Evolutionary conservation across 805 yeast species (phyloP), one percentile per base, ranked within the genome.

Genomic region (Wickerhamomyces rabaulensis): DNA sequence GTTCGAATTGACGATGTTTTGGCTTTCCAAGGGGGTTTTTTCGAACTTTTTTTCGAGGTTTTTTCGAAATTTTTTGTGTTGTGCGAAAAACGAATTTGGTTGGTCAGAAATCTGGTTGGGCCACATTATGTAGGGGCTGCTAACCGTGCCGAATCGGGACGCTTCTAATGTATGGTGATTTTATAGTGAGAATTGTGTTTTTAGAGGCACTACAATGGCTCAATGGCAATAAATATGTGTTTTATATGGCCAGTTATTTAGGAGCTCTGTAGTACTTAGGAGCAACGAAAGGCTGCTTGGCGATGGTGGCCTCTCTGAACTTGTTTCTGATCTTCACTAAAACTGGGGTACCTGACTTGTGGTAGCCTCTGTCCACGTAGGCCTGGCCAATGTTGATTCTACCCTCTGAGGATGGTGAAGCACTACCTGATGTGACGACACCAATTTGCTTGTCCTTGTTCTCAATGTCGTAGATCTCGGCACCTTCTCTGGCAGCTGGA

Each of bases 401-500:
- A 74, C 53, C 84, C 71, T 46, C 82, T 69, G 65, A 81, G 57
- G 70, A 88, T 72, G 74, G 98, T 63, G 78, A 82, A 62, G 75
- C 75, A 61, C 78, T 70, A 10, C 87, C 87, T 1, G 84, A 78
- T 3, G 86, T 80, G 8, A 68, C 82, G 50, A 48, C 62, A 53
- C 67, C 75, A 47, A 62, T 85, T 75, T 41, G 83, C 75, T 62
- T 80, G 31, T 72, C 71, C 26, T 72, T 69, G 20, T 82, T 82
- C 23, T 76, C 79, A n/a, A 62, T 65, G 43, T 69, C 63, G 53
- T 74, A 83, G 13, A 92, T 76, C 56, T 79, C 79, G 54, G 79
- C 72, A 9, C 87, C 89, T 22, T 83, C 84, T 66, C 99, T 81
- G 27, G 98, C 97, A 2, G 99, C 89, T 10, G 98, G 97, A 1